Base-by-base conservation (phyloP, 805 yeast genomes). In the Starmera quercuum region DNA sequence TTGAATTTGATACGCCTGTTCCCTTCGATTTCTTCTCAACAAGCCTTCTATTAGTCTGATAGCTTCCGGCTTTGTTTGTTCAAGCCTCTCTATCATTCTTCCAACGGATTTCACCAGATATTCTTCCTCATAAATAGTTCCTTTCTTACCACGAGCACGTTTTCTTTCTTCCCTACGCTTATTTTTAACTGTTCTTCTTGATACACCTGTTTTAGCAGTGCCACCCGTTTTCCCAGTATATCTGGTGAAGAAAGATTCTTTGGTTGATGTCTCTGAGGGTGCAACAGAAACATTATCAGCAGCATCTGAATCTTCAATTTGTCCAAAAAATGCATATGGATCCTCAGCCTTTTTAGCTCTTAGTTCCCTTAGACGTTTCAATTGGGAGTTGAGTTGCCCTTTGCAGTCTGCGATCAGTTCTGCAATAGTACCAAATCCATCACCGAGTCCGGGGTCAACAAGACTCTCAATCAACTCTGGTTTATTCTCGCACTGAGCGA, bases 51-150 rank as follows among this genome's bases (percentile, higher is more conserved):
- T 72, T 40, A 92, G 66, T 41, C 71, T 70, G 15, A 71, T 48
- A 2, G 92, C 88, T 49, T 92, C 98, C 0, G 75, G 65, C 44
- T 74, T 72, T 0, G 95, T 82, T 44, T 73, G 77, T 29, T 75
- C 72, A 37, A 92, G 59, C 46, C 98, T 74, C 35, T 86, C 97
- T 22, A 86, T 59, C 54, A 92, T 68, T 53, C 99, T 76, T 4
- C 95, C 92, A 38, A 85, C 77, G 4, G 97, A 88, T 46, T 75
- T 76, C 31, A 92, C 79, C 36, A 92, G 71, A 56, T 92, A 92
- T 56, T 92, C 97, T 56, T 92, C 98, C 58, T 92, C 99, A 51
- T 92, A 92, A 15, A 92, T 83, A 6, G 97, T 90, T 30, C 97
- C 97, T 63, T 92, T 92, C 66, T 94, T 86, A 39, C 99, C 99